These are phyloP conservation scores for Arabidopsis thaliana DNA, from an alignment of 345 rosid species.

Conservation along the genomic window TAIR10.1 NC_003070.9:23845501-23846000, in stretches of 20 bases:
- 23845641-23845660: conserved; percentile 18
- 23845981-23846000: not conserved
- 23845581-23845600: conserved; percentile 24
- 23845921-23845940: conserved; percentile 1
- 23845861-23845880: not conserved
- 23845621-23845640: not conserved
- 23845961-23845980: not conserved
- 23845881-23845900: not conserved
- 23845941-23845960: not conserved
- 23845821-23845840: conserved; percentile 13
- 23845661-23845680: conserved; percentile 28
- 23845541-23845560: conserved; percentile 28
- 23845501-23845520: conserved; percentile 37
- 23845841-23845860: not conserved
- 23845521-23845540: not conserved
- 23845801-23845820: conserved; percentile 1
- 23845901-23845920: not conserved
- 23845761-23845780: not conserved
- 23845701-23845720: not conserved
- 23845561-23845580: conserved; percentile 26
- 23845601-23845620: not conserved
- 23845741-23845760: not conserved
- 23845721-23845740: not conserved
- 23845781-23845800: conserved; percentile 14
- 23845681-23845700: not conserved